Conservation (phyloP, 1,284 basidiomycete species). For the Cryptococcus sp. region DNA sequence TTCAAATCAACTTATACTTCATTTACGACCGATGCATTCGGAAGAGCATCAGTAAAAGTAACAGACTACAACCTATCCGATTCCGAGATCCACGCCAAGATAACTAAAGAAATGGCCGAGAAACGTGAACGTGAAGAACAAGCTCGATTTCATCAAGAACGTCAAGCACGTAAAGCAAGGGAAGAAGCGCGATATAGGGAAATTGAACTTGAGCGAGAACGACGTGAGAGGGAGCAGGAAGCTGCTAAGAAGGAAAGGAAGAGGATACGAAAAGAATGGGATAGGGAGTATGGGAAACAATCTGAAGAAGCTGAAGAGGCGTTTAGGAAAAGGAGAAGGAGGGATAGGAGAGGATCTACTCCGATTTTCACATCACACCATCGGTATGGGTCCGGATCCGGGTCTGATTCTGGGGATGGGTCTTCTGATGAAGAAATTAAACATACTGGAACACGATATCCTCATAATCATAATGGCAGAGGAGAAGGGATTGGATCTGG, state of each 20-base stretch:
- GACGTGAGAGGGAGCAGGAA: constrained; percentile 10
- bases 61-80: too few species aligned
- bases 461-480: too few species aligned
- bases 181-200: constrained; percentile 21
- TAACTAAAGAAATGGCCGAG: background rate
- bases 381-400: too few species aligned
- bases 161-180: constrained; percentile 18
- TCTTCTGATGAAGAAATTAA: too few species aligned
- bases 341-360: constrained; percentile 12
- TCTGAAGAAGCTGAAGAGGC: constrained; percentile 5
- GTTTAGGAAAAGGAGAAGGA: constrained; percentile 6
- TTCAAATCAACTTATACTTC: too few species aligned
- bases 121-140: background rate
- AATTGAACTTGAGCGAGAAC: constrained; percentile 15
- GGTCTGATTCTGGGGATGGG: too few species aligned
- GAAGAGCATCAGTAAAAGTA: too few species aligned
- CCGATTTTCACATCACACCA: too few species aligned
- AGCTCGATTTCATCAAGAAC: background rate
- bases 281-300: background rate
- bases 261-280: background rate
- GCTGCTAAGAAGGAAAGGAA: background rate
- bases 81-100: too few species aligned
- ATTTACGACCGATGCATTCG: too few species aligned
- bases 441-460: too few species aligned
- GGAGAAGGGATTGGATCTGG: too few species aligned